Base-by-base conservation (phyloP, 2,329 filamentous ascomycete genomes). In the Sarocladium brachiariae region DNA sequence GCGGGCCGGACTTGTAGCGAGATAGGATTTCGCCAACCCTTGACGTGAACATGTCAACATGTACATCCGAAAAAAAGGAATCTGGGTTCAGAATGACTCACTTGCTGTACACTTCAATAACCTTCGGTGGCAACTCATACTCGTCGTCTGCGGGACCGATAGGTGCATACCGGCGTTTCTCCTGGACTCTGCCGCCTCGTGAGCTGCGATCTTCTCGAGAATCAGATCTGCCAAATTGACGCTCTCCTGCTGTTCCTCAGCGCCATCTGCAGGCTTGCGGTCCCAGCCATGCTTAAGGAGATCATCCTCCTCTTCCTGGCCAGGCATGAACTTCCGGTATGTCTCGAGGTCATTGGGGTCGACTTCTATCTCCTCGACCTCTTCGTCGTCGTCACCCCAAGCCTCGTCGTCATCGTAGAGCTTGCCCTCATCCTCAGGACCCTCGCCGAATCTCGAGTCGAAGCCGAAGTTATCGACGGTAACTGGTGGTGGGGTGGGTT, bases 161-260 rank as follows among this genome's bases (percentile, higher is more conserved):
- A 14, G 46, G 46, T 3, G 30, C 33, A 35, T 25, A 50, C 80
- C 53, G 33, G 63, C 64, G 24, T 62, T 63, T 43, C 61, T 59
- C 41, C 65, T 59, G 14, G 65, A 74, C 56, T 84, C 75, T 27
- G 77, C 77, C 3, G 88, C 86, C 71, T 99, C 93, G 61, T 95
- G 88, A 53, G 87, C 86, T 4, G 90, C 89, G 63, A 99, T 99
- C 70, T 95, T 96, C 63, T 92, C 84, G 52, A 99, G 72, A 56
- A 99, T 99, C 55, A 99, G 73, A 62, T 96, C 91, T 14, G 93
- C 90, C 52, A 99, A 75, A 65, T 97, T 96, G 55, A 86, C 89
- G 13, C 78, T 75, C 6, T 63, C 65, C 13, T 75, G 74, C 35
- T 72, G 71, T 31, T 75, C 70, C 14, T 68, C 68, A 11, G 70